A percentile compares a stretch with the other conserved stretches of the same genome.
Evolutionary conservation across 108 stramenopile species (phyloP).

Genomic region (Mayamaea pseudoterrestris): DNA sequence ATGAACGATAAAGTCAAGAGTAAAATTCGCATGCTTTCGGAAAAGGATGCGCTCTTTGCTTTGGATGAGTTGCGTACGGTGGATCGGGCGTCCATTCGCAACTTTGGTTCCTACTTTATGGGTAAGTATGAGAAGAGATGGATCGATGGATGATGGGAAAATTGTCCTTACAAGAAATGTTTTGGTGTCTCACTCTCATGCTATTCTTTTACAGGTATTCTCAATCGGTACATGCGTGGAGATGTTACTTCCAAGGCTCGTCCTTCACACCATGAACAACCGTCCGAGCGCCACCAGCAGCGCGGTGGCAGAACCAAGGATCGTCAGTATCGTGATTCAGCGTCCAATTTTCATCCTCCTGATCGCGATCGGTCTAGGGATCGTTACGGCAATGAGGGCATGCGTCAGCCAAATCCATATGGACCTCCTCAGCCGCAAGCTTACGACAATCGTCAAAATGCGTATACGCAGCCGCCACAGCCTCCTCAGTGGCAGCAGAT

Average conservation of each 20-base stretch:
- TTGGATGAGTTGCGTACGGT: constrained; percentile 61
- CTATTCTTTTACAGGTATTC: too few relatives aligned
- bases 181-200: too few relatives aligned
- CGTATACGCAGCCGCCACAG: not conserved
- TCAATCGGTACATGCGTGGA: constrained; percentile 75
- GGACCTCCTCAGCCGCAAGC: not conserved
- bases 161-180: too few relatives aligned
- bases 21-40: constrained; percentile 62
- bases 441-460: too few relatives aligned
- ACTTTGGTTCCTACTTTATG: constrained; percentile 66
- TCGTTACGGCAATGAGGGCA: constrained; percentile 7
- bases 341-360: constrained; percentile 8
- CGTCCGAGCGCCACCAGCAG: not conserved
- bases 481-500: not conserved
- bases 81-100: constrained; percentile 45
- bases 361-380: constrained; percentile 17
- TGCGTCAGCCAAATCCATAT: constrained; percentile 13
- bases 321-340: constrained; percentile 12
- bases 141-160: too few relatives aligned
- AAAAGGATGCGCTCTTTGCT: constrained; percentile 65
- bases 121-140: too few relatives aligned
- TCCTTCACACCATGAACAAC: not conserved
- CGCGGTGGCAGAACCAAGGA: constrained; percentile 8
- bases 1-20: constrained; percentile 61
- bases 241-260: constrained; percentile 9